Conservation (phyloP, 2,329 filamentous ascomycete species). For the Colletotrichum gigasporum region DNA sequence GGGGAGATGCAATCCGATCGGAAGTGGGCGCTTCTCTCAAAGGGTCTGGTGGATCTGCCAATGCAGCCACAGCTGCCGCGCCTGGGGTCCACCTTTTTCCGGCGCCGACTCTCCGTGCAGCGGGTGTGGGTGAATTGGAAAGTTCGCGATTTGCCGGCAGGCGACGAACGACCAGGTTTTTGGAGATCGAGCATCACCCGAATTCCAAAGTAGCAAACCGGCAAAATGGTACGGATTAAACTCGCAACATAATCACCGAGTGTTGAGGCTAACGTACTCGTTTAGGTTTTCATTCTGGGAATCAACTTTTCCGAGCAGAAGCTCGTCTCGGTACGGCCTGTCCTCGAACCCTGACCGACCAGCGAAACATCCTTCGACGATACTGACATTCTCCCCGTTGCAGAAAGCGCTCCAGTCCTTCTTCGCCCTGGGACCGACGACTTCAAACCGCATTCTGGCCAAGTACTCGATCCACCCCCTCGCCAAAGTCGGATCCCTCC, state of each 20-base stretch:
- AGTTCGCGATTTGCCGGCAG: slow-evolving; percentile 16
- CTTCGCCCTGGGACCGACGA: slow-evolving; percentile 81
- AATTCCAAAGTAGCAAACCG: background rate
- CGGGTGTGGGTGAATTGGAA: slow-evolving; percentile 16
- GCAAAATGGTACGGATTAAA: slow-evolving; percentile 9
- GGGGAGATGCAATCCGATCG: slow-evolving; percentile 16
- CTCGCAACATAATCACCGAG: no score
- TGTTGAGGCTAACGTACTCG: background rate
- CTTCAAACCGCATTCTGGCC: slow-evolving; percentile 81
- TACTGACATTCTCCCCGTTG: slow-evolving; percentile 4
- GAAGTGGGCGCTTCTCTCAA: slow-evolving; percentile 1
- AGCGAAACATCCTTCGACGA: background rate
- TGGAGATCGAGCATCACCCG: background rate
- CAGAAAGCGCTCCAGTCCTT: slow-evolving; percentile 83
- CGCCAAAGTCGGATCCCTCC: slow-evolving; percentile 79
- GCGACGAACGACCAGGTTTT: background rate
- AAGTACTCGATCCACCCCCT: slow-evolving; percentile 88
- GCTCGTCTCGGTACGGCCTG: slow-evolving; percentile 77
- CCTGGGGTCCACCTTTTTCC: slow-evolving; percentile 20
- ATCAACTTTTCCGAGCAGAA: slow-evolving; percentile 85
- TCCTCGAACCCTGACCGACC: background rate
- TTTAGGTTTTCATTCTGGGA: slow-evolving; percentile 84
- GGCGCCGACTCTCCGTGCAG: slow-evolving; percentile 27
- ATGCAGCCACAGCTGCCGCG: slow-evolving; percentile 14
- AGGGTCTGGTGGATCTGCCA: slow-evolving; percentile 6